These are phyloP conservation scores for Turritis glabra DNA, from an alignment of 345 rosid genomes.

Conservation along the genomic window DNA sequence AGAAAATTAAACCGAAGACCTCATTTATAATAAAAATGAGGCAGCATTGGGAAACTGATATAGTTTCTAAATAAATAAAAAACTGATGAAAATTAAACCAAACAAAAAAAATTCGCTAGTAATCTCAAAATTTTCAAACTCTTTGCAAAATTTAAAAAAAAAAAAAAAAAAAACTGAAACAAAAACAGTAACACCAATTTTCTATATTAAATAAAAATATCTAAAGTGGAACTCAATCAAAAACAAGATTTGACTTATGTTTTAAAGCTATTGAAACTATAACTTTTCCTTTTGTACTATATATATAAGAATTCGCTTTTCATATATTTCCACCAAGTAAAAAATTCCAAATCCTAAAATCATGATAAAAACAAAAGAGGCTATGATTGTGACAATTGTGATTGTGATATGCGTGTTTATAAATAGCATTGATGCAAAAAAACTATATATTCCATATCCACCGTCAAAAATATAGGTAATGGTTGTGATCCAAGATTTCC, in stretches of 20 bases:
- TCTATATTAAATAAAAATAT: neutral
- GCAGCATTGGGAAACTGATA: too few relatives aligned
- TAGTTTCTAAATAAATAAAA: too few relatives aligned
- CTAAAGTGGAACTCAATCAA: neutral
- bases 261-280: neutral
- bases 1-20: too few relatives aligned
- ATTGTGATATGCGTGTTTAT: neutral
- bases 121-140: too few relatives aligned
- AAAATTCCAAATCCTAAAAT: neutral
- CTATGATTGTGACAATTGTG: neutral
- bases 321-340: neutral
- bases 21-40: too few relatives aligned
- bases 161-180: neutral
- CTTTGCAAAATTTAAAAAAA: too few relatives aligned
- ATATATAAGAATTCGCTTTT: neutral
- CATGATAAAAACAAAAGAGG: neutral
- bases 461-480: neutral
- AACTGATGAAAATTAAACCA: too few relatives aligned
- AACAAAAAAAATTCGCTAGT: too few relatives aligned
- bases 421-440: neutral
- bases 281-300: neutral
- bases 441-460: too few relatives aligned
- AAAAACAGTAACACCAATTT: neutral
- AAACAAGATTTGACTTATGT: neutral
- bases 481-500: slow-evolving; percentile 16